phyloP scores from a whole-genome alignment of 352 stramenopile species.

The Globisporangium nodosum region DNA sequence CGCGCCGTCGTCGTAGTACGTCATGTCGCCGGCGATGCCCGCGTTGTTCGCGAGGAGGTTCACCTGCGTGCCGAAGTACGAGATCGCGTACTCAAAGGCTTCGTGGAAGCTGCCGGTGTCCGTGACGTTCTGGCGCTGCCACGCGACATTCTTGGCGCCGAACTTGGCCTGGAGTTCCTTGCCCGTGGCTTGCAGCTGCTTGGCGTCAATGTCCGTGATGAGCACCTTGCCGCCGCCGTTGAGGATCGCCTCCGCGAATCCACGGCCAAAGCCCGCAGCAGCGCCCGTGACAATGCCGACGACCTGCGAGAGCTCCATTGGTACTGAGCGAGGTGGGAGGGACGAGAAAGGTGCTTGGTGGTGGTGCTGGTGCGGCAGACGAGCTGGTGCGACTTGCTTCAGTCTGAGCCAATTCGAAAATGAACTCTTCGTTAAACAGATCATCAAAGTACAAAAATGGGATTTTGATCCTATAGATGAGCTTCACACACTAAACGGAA shows the following conservation, averaged over 20 bases:
- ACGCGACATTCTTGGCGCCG: slow-evolving; percentile 49
- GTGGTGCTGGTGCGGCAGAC: neutral
- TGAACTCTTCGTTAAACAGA: too few species aligned
- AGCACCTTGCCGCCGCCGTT: slow-evolving; percentile 44
- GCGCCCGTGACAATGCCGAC: slow-evolving; percentile 71
- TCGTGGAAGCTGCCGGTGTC: slow-evolving; percentile 56
- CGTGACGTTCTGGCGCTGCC: slow-evolving; percentile 66
- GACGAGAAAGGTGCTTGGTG: neutral
- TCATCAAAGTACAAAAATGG: too few species aligned
- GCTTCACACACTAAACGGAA: too few species aligned
- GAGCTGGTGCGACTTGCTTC: too few species aligned
- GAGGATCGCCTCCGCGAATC: slow-evolving; percentile 59
- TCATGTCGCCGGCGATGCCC: slow-evolving; percentile 54
- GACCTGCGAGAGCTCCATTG: slow-evolving; percentile 57
- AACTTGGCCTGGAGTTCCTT: slow-evolving; percentile 49
- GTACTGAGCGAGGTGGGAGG: neutral
- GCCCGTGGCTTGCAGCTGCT: slow-evolving; percentile 49
- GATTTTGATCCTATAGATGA: too few species aligned
- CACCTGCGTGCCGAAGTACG: slow-evolving; percentile 51
- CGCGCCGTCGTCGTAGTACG: slow-evolving; percentile 39
- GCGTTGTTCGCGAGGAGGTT: slow-evolving; percentile 84
- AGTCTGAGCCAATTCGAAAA: too few species aligned
- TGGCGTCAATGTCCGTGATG: slow-evolving; percentile 72
- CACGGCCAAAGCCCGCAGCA: slow-evolving; percentile 56
- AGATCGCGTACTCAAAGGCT: slow-evolving; percentile 48